Base-by-base conservation (phyloP, 2,329 filamentous ascomycete species). In the Ophiostoma sp. region DNA sequence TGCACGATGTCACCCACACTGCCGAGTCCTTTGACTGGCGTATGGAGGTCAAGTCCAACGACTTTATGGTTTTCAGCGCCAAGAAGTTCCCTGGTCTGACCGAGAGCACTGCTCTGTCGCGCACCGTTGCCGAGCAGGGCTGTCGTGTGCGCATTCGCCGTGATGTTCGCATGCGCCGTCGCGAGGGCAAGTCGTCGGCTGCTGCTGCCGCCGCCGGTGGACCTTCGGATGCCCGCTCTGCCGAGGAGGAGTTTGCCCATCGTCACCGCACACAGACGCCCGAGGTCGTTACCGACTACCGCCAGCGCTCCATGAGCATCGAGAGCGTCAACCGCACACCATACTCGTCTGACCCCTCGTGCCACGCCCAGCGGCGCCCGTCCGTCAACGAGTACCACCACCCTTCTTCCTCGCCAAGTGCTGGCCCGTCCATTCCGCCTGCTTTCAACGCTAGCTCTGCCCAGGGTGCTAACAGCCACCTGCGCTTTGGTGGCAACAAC, bases 21-120 rank as follows among this genome's bases (percentile, higher is more conserved):
- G 60, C 76, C 78, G 77, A 83, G 74, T 79, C 89, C 69, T 91
- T 96, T 72, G 89, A 93, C 75, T 94, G 92, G 80, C 86, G 93
- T 67, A 86, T 97, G 80, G 92, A 97, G 77, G 90, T 97, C 74
- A 93, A 94, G 81, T 96, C 95, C 0, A 80, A 84, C 12, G 87
- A 91, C 0, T 98, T 99, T 77, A 88, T 87, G 65, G 95, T 98
- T 58, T 98, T 85, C 81, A 97, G 93, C 74, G 95, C 95, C 66
- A 99, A 98, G 87, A 98, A 97, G 81, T 99, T 99, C 80, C 95
- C 95, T 16, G 95, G 94, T 18, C 82, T 98, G 69, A 89, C 91
- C 62, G 92, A 95, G 77, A 97, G 93, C 80, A 99, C 95, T 0
- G 82, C 85, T 12, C 82, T 98, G 65, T 97, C 93, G 79, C 90